Evolutionary conservation across 768 basidiomycete species (phyloP), one percentile per base, ranked within the genome.

Genomic region (Naganishia antarctica): DNA sequence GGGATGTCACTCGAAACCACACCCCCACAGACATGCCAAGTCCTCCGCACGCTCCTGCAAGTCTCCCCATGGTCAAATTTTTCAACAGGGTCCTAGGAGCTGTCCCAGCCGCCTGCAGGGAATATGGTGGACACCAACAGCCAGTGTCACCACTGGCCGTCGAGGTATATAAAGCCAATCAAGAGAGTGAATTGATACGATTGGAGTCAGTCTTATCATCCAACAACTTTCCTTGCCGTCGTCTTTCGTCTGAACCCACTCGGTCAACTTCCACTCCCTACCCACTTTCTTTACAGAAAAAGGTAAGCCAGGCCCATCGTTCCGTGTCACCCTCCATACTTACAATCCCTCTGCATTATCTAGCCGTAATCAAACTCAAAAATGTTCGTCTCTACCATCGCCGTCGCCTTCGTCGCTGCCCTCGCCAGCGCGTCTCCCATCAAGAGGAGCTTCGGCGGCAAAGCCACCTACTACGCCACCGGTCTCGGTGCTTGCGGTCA

Each of bases 401-500:
- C 66, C 53, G 70, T 66, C 58, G 47, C 68, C 48, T 40, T 49
- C 21, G 18, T 51, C 49, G 37, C 61, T 37, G 34, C 47, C 31
- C 37, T 66, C 34, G 51, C 66, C 31, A 60, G 68, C 48, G 43
- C 50, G 8, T 21, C 45, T n/a, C 61, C 68, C 37, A 70, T 69
- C 21, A 72, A 72, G 64, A 64, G 71, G 21, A 60, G 58, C 15
- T 70, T 67, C 64, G 58, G 37, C 21, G 71, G 70, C 29, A 63
- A 71, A 49, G 74, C 72, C 16, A 82, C 81, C 1, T 82, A 65
- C 68, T 82, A 77, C 60, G 62, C 34, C 26, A 79, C 72, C 32
- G 81, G 81, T 25, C 75, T 82, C 11, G 81, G 81, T 21, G 79
- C 81, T 60, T 82, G 81, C 63, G 81, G 81, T 26, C 0, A 45